A percentile compares a stretch with the other conserved stretches of the same genome.
Evolutionary conservation across 768 basidiomycete genomes (phyloP).

Genomic region (Lentinus tigrinus): DNA sequence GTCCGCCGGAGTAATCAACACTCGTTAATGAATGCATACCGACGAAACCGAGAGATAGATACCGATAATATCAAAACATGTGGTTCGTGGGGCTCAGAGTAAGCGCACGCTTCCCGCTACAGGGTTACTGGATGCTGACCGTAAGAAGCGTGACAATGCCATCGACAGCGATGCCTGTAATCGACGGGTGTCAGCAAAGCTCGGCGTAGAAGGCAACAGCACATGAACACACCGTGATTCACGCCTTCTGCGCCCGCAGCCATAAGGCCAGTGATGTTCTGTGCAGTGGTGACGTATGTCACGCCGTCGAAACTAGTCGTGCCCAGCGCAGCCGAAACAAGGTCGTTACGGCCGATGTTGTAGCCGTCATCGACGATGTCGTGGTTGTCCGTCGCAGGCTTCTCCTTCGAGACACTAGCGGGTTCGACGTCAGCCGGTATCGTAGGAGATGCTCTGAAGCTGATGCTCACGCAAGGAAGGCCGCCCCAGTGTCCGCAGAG

Average conservation of each 20-base stretch:
- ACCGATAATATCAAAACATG: too few species aligned
- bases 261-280: conserved; percentile 54
- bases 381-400: conserved; percentile 38
- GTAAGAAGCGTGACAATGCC: conserved; percentile 56
- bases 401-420: conserved; percentile 47
- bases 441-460: background rate
- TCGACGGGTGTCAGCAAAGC: background rate
- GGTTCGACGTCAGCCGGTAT: background rate
- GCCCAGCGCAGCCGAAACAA: conserved; percentile 40
- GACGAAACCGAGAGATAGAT: background rate
- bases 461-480: conserved; percentile 57
- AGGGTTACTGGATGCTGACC: conserved; percentile 40
- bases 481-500: conserved; percentile 42
- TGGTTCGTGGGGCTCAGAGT: too few species aligned
- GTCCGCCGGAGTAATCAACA: too few species aligned
- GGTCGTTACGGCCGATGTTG: conserved; percentile 41
- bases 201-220: background rate
- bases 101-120: too few species aligned
- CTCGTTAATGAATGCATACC: background rate
- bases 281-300: conserved; percentile 44
- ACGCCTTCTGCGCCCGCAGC: conserved; percentile 48
- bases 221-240: conserved; percentile 46
- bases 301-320: conserved; percentile 40
- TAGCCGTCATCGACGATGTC: conserved; percentile 48
- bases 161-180: conserved; percentile 56